Conservation (phyloP, 176 grass and related monocot genomes). For the Alopecurus myosuroides region DNA sequence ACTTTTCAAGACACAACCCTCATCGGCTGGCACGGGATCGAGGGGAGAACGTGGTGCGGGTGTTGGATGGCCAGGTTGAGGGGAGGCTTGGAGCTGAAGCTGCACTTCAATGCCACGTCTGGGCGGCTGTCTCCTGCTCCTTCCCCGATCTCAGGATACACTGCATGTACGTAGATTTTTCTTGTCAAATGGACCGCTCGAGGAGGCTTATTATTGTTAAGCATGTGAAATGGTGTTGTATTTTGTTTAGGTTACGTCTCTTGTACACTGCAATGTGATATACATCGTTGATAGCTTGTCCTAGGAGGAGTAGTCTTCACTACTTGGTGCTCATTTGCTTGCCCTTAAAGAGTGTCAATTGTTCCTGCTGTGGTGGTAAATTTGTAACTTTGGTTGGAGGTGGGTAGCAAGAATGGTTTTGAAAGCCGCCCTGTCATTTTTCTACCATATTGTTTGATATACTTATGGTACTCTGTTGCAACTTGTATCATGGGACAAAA, state of each 20-base stretch:
- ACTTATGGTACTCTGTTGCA: not conserved
- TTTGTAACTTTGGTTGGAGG: not conserved
- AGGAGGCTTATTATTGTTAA: not conserved
- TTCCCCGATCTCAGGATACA: too few relatives aligned
- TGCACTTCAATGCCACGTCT: too few relatives aligned
- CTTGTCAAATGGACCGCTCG: not conserved
- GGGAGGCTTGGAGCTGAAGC: too few relatives aligned
- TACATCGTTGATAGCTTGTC: not conserved
- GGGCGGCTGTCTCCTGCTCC: too few relatives aligned
- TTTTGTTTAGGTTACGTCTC: not conserved
- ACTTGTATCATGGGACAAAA: not conserved
- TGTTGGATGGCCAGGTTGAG: too few relatives aligned
- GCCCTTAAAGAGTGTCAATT: not conserved
- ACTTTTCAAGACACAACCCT: too few relatives aligned
- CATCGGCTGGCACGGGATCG: too few relatives aligned
- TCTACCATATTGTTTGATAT: not conserved
- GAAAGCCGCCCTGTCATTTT: not conserved
- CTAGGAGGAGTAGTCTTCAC: not conserved
- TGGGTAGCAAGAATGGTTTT: not conserved
- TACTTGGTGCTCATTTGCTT: not conserved
- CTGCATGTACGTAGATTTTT: too few relatives aligned
- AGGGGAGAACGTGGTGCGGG: too few relatives aligned
- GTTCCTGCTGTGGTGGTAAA: not conserved
- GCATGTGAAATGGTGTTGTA: not conserved
- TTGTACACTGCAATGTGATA: not conserved